Evolutionary conservation across 805 yeast species (phyloP), one percentile per base, ranked within the genome.

Genomic region (Wickerhamomyces canadensis): DNA sequence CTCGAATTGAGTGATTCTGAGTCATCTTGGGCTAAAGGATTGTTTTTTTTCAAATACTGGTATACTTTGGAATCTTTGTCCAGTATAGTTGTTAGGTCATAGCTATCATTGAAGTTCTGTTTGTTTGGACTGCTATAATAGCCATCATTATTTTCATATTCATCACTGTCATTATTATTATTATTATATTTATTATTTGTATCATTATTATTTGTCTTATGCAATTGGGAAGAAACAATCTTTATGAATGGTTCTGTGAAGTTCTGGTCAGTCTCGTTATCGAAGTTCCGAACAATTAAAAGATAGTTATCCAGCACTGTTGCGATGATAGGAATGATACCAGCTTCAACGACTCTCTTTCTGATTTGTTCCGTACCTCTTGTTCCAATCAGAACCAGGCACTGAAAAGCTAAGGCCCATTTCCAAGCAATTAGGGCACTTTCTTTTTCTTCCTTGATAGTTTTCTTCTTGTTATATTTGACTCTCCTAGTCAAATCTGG

Each of bases 331-430:
- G 97, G 96, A 27, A 93, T 73, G 43, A 88, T 79, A 5, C 97
- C 98, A 2, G 97, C 95, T 44, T 84, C 80, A 9, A 88, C 96
- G 7, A 93, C 84, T 51, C 88, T 78, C 48, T 81, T 79, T 35
- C 98, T 70, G 34, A 89, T 85, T 36, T 68, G 65, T 58, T 89
- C 97, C 2, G 94, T 79, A 18, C 98, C 98, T 48, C 97, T 72
- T 1, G 97, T 88, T 12, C 97, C 96, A 15, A 91, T 78, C 38
- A 87, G 71, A 1, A 91, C 95, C 38, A 91, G 65, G 57, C 97
- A 89, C 64, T 91, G 98, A 54, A 93, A 79, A 0, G 97, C 85
- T 37, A 91, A 65, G 6, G 95, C 85, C 98, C 98, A 91, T 64
- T 91, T 91, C 96, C 96, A 91, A 0, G 95, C 89, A n/a, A 83